These are phyloP conservation scores for Clavispora carvajalis DNA, from an alignment of 805 yeast genomes.

Conservation along the genomic window DNA sequence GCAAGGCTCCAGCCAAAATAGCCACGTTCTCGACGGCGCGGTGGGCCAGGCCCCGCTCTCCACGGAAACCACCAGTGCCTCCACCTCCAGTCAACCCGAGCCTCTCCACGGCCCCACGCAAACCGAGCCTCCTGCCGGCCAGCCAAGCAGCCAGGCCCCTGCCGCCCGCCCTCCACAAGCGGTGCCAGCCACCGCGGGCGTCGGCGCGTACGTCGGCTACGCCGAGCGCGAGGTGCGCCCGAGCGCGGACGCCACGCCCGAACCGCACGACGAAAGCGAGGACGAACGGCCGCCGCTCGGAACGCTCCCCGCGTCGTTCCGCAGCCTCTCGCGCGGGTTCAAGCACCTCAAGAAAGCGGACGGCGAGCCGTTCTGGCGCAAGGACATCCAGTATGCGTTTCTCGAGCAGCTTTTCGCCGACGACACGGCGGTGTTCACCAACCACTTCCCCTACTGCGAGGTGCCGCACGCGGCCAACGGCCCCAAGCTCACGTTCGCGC, in stretches of 20 bases:
- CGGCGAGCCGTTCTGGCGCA: conserved; percentile 88
- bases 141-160: too few relatives aligned
- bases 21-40: too few relatives aligned
- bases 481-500: conserved; percentile 68
- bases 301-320: conserved; percentile 9
- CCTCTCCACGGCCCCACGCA: too few relatives aligned
- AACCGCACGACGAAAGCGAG: background rate
- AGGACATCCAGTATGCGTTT: conserved; percentile 82
- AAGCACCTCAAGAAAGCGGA: conserved; percentile 81
- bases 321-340: conserved; percentile 23
- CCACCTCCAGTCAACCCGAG: too few relatives aligned
- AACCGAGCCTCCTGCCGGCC: too few relatives aligned
- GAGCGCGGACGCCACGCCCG: background rate
- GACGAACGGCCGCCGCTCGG: conserved; percentile 7
- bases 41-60: too few relatives aligned
- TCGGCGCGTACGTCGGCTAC: too few relatives aligned
- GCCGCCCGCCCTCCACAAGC: too few relatives aligned
- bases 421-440: conserved; percentile 60
- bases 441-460: conserved; percentile 45
- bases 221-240: too few relatives aligned
- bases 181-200: too few relatives aligned
- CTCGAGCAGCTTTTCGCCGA: conserved; percentile 61
- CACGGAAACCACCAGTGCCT: too few relatives aligned
- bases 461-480: conserved; percentile 29
- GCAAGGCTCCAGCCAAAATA: too few relatives aligned